Evolutionary conservation across 495 filamentous ascomycete genomes (phyloP).

Genomic region (Arthonia radiata): DNA sequence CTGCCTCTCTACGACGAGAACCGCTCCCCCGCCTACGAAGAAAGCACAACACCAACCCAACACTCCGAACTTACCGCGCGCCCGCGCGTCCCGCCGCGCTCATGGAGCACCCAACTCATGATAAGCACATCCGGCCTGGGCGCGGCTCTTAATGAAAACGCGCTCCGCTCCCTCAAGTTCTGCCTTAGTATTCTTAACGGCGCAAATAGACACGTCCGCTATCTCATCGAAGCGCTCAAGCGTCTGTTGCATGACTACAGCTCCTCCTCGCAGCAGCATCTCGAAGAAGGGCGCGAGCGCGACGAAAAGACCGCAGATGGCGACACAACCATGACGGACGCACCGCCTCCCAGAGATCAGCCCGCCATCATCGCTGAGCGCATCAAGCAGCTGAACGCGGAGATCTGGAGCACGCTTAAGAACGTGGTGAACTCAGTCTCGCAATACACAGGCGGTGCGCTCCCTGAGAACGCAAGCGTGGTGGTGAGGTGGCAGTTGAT

Average conservation of each 20-base stretch:
- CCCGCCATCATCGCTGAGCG: conserved; percentile 24
- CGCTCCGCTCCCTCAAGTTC: conserved; percentile 47
- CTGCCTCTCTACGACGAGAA: conserved; percentile 62
- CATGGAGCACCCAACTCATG: conserved; percentile 55
- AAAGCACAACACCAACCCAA: conserved; percentile 9
- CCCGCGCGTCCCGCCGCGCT: not conserved
- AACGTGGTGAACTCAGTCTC: conserved; percentile 56
- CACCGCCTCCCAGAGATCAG: conserved; percentile 7
- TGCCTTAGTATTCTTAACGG: conserved; percentile 52
- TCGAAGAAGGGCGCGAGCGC: conserved; percentile 2
- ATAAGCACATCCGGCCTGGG: conserved; percentile 65
- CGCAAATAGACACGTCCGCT: conserved; percentile 50
- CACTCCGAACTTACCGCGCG: conserved; percentile 2
- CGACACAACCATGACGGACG: conserved; percentile 8
- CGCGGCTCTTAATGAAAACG: conserved; percentile 69
- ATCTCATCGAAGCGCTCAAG: conserved; percentile 41
- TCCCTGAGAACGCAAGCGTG: conserved; percentile 59
- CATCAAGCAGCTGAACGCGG: conserved; percentile 43
- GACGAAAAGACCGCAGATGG: conserved; percentile 6
- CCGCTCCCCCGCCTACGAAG: conserved; percentile 45
- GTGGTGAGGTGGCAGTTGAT: conserved; percentile 59
- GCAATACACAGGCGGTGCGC: conserved; percentile 56
- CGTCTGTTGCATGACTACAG: conserved; percentile 43
- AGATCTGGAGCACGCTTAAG: conserved; percentile 52
- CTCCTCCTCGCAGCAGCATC: conserved; percentile 7